A percentile compares a stretch with the other conserved stretches of the same genome.
Conservation (phyloP, 2,329 filamentous ascomycete species). For the Beauveria brongniartii region DNA sequence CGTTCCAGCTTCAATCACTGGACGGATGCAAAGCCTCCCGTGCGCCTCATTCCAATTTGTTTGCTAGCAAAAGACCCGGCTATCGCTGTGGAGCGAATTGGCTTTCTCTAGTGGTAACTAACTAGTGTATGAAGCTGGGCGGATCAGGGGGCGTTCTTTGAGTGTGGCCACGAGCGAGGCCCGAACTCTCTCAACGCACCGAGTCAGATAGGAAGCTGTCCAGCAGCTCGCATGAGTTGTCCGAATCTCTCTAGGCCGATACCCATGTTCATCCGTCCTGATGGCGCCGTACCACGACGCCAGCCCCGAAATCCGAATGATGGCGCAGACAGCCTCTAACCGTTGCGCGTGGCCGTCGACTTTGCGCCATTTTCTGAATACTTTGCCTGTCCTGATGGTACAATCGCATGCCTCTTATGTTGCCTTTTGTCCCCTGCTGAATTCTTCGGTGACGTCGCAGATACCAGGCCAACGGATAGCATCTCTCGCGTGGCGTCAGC, state of each 20-base stretch:
- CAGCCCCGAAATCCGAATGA: not conserved
- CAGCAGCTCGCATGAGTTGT: not conserved
- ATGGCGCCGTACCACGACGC: too few species aligned
- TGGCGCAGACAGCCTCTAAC: not conserved
- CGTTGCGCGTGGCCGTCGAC: not conserved
- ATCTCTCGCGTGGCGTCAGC: not conserved
- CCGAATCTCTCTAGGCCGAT: not conserved
- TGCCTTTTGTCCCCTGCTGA: not conserved
- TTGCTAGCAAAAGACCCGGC: constrained; percentile 1
- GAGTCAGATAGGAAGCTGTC: not conserved
- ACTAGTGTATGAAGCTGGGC: not conserved
- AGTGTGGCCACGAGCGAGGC: not conserved
- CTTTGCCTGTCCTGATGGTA: not conserved
- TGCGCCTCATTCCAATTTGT: not conserved
- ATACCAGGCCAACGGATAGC: not conserved
- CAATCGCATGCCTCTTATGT: not conserved
- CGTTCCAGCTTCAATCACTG: not conserved
- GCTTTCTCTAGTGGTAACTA: not conserved
- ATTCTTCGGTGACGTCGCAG: not conserved
- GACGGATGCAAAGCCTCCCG: not conserved
- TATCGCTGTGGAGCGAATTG: constrained; percentile 6
- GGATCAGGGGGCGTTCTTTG: not conserved
- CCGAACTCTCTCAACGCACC: not conserved
- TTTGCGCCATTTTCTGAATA: not conserved
- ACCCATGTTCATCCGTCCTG: not conserved